Percentiles rank a stretch among this genome's conserved stretches.
Evolutionary conservation across 2,329 filamentous ascomycete genomes (phyloP).

Genomic region (Phialocephala subalpina): DNA sequence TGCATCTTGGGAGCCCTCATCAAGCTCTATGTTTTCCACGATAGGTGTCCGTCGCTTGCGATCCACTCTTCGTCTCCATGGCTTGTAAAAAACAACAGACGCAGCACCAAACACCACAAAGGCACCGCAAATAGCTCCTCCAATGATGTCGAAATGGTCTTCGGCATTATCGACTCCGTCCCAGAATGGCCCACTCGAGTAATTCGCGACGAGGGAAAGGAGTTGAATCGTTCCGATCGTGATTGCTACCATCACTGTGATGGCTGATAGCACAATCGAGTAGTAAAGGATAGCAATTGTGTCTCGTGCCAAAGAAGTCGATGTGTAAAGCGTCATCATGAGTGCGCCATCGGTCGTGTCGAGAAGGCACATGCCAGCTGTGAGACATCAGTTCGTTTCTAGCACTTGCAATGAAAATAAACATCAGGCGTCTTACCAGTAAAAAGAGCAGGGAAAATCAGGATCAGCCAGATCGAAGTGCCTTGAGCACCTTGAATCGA

Average conservation of each 20-base stretch:
- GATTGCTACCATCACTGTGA: slow-evolving; percentile 45
- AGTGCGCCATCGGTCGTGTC: slow-evolving; percentile 93
- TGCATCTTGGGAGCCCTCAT: slow-evolving; percentile 3
- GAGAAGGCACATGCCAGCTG: slow-evolving; percentile 91
- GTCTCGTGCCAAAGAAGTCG: slow-evolving; percentile 78
- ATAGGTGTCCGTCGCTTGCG: slow-evolving; percentile 11
- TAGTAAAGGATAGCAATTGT: slow-evolving; percentile 93
- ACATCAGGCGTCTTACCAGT: slow-evolving; percentile 63
- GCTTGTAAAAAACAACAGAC: slow-evolving; percentile 74
- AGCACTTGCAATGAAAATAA: background rate
- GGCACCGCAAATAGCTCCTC: slow-evolving; percentile 83
- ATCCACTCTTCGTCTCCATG: slow-evolving; percentile 73
- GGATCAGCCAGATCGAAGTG: slow-evolving; percentile 91
- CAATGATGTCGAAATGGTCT: slow-evolving; percentile 86
- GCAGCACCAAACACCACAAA: slow-evolving; percentile 78
- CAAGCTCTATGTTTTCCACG: slow-evolving; percentile 12
- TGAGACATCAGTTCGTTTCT: slow-evolving; percentile 2
- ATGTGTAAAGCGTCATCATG: slow-evolving; percentile 94
- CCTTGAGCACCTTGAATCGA: slow-evolving; percentile 86
- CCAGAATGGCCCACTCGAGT: slow-evolving; percentile 85
- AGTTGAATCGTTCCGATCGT: slow-evolving; percentile 89
- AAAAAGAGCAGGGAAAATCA: slow-evolving; percentile 90
- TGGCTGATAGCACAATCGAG: slow-evolving; percentile 57
- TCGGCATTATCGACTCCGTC: slow-evolving; percentile 80
- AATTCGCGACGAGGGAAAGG: slow-evolving; percentile 78